phyloP scores from a whole-genome alignment of 2,329 filamentous ascomycete genomes.

The Stemphylium vesicarium region DNA sequence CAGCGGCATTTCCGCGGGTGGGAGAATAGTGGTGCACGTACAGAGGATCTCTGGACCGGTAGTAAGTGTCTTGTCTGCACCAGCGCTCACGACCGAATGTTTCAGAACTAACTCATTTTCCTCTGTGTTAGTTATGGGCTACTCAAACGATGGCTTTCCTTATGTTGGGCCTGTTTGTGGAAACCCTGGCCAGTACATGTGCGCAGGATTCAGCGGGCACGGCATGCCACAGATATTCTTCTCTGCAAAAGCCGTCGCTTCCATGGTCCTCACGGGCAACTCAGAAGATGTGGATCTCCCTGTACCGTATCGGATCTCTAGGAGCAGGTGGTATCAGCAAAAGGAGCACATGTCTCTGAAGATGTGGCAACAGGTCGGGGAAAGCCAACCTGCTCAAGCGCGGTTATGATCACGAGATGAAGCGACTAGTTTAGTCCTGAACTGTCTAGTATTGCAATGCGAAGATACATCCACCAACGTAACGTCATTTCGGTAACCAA shows the following conservation, averaged over 20 bases:
- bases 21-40: conserved; percentile 25
- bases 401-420: background rate
- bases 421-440: no score
- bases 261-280: conserved; percentile 14
- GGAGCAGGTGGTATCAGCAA: conserved; percentile 9
- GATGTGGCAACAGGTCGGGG: conserved; percentile 4
- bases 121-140: conserved; percentile 16
- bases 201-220: conserved; percentile 28
- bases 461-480: no score
- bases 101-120: background rate
- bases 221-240: conserved; percentile 36
- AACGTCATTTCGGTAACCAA: conserved; percentile 3
- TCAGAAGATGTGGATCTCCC: conserved; percentile 11
- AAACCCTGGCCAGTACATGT: conserved; percentile 18
- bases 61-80: conserved; percentile 20
- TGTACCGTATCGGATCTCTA: conserved; percentile 11
- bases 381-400: background rate
- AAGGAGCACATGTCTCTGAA: conserved; percentile 11
- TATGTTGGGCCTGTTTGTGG: conserved; percentile 17
- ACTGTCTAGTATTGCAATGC: no score
- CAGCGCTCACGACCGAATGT: background rate
- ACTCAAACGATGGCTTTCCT: conserved; percentile 20
- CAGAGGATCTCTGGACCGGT: conserved; percentile 31
- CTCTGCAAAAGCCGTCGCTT: conserved; percentile 49
- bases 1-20: conserved; percentile 29